Conservation (phyloP, 2,329 filamentous ascomycete species). For the Tricladium varicosporioides region DNA sequence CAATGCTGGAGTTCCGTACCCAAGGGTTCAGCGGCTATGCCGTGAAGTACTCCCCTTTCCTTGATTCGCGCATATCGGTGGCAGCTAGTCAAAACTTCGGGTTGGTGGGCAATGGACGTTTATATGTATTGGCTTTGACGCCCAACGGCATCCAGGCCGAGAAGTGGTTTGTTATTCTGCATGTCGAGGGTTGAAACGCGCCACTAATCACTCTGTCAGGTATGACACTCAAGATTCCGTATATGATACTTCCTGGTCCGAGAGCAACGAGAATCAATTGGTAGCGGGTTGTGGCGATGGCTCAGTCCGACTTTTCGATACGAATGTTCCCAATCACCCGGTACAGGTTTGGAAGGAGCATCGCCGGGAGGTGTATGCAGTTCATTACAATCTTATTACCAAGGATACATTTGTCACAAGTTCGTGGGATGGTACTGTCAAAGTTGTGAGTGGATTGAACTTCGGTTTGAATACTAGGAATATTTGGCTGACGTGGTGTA, state of each 20-base stretch:
- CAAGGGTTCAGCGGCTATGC: constrained; percentile 94
- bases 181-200: not conserved
- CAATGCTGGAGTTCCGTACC: constrained; percentile 91
- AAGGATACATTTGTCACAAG: constrained; percentile 90
- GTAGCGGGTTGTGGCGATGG: constrained; percentile 89
- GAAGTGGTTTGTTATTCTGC: constrained; percentile 60
- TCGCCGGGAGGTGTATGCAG: constrained; percentile 86
- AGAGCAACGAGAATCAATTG: constrained; percentile 93
- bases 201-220: constrained; percentile 40
- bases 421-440: constrained; percentile 95
- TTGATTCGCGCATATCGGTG: constrained; percentile 90
- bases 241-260: constrained; percentile 93
- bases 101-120: constrained; percentile 89
- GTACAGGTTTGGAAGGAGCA: constrained; percentile 93
- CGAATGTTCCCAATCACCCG: constrained; percentile 75
- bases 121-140: constrained; percentile 82
- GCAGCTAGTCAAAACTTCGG: constrained; percentile 93
- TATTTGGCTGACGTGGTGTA: constrained; percentile 30
- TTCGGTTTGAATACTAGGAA: not conserved
- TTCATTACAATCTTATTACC: constrained; percentile 86
- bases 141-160: constrained; percentile 79
- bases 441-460: constrained; percentile 57
- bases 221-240: constrained; percentile 97
- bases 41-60: constrained; percentile 98
- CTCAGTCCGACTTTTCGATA: constrained; percentile 90